These are phyloP conservation scores for Oenanthe sinensis DNA, from an alignment of 129 eudicot genomes.

Conservation along the genomic window DNA sequence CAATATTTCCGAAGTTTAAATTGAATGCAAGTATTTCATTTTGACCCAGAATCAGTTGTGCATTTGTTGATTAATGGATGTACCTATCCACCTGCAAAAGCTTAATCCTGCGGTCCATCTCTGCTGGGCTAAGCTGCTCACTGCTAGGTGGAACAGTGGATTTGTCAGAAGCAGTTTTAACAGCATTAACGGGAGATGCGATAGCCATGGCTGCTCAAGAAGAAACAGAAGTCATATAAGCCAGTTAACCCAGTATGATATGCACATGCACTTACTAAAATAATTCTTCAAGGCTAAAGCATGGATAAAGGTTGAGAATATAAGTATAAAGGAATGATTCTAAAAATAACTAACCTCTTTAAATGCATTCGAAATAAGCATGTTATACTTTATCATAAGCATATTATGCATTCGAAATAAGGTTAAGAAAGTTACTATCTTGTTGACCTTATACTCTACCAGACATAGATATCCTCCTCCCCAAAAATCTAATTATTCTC, in stretches of 20 bases:
- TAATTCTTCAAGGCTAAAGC: background rate
- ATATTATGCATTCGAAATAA: background rate
- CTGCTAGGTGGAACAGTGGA: constrained; percentile 29
- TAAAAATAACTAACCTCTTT: background rate
- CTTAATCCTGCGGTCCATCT: constrained; percentile 69
- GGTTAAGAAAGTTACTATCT: background rate
- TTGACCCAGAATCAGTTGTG: background rate
- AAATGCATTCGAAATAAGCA: too few relatives aligned
- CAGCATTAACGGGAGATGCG: constrained; percentile 32
- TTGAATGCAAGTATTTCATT: background rate
- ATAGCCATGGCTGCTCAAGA: constrained; percentile 55
- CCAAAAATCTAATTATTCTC: background rate
- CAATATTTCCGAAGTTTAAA: background rate
- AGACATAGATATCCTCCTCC: background rate
- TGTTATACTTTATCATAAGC: background rate
- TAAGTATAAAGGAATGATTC: too few relatives aligned
- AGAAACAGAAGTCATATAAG: constrained; percentile 14
- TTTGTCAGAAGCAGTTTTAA: constrained; percentile 32
- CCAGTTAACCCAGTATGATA: constrained; percentile 16
- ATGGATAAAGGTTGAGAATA: background rate
- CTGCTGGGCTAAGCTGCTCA: constrained; percentile 66
- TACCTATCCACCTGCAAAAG: constrained; percentile 78
- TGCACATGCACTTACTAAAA: constrained; percentile 1
- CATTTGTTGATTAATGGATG: background rate
- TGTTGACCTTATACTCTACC: background rate